Percentiles rank a stretch among this genome's conserved stretches.
Conservation (phyloP, 768 basidiomycete species). For the Lentinus brumalis region DNA sequence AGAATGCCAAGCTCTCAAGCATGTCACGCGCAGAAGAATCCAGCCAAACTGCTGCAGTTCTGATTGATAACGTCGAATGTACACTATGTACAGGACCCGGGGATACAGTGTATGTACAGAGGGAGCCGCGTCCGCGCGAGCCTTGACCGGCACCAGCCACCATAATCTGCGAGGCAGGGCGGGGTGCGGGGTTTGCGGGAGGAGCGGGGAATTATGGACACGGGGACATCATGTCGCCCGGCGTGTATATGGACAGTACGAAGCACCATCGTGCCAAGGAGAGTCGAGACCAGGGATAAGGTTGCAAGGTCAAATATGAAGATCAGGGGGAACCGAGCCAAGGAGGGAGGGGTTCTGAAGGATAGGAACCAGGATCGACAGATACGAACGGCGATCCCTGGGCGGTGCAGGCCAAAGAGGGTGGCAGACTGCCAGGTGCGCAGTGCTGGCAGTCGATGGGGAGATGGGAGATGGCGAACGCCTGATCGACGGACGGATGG, state of each 20-base stretch:
- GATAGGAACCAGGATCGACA: not conserved
- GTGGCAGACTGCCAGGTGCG: not conserved
- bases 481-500: no score
- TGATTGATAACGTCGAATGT: constrained; percentile 15
- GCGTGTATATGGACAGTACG: constrained; percentile 4
- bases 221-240: constrained; percentile 11
- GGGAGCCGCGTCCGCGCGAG: no score
- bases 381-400: not conserved
- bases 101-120: constrained; percentile 1
- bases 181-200: not conserved
- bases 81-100: constrained; percentile 6
- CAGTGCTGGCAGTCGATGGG: not conserved
- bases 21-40: not conserved
- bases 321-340: not conserved
- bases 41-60: not conserved
- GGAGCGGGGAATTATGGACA: constrained; percentile 10
- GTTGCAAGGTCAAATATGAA: not conserved
- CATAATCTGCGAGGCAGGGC: not conserved
- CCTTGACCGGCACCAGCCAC: not conserved
- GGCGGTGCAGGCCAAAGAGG: no score
- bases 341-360: not conserved
- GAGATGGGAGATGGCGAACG: not conserved
- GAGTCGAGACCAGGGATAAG: not conserved
- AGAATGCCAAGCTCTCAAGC: no score
- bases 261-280: no score